Base-by-base conservation (phyloP, 2,329 filamentous ascomycete species). In the Helicocarpus griseus region DNA sequence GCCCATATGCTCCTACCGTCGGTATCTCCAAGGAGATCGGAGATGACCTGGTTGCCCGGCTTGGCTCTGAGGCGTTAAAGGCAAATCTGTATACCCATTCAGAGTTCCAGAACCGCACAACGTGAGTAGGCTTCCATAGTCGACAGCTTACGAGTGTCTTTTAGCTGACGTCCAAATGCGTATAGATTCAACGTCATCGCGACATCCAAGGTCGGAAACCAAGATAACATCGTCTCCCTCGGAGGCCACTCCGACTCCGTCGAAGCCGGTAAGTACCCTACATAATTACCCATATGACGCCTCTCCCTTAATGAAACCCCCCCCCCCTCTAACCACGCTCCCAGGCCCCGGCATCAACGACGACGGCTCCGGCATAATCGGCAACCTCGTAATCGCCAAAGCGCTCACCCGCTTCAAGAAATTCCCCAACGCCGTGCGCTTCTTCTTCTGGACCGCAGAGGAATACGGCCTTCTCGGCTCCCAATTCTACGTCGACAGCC, bases 331-430 rank as follows among this genome's bases (percentile, higher is more conserved):
- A 21, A 33, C 24, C 7, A 19, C 24, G 6, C 24, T n/a, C 14
- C 24, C 35, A 2, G 81, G 81, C 0, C 81, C 81, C 1, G 86
- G 86, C 19, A 88, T 89, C 74, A 89, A 89, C 65, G 86, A 89
- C 59, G 84, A 89, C 60, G 86, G 86, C 44, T 83, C 82, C 2
- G 86, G 86, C 51, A 81, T 77, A 31, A 76, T 82, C 55, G 75
- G 75, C 22, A 71, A 82, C 48, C 71, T 85, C 7, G 79, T 80
- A 49, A 71, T 82, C 28, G 81, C 81, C 8, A 74, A 76, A 24
- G 74, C 76, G 73, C 54, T 90, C 74, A 57, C 80, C 75, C 76
- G 87, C 48, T 91, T 86, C 73, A 79, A 82, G n/a, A n/a, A n/a
- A 48, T 81, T 86, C 33, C 86, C 80, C 56, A 86, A 90, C 66